Evolutionary conservation across 176 grass and related monocot genomes (phyloP), one percentile per base, ranked within the genome.

Genomic region (Triticum turgidum): DNA sequence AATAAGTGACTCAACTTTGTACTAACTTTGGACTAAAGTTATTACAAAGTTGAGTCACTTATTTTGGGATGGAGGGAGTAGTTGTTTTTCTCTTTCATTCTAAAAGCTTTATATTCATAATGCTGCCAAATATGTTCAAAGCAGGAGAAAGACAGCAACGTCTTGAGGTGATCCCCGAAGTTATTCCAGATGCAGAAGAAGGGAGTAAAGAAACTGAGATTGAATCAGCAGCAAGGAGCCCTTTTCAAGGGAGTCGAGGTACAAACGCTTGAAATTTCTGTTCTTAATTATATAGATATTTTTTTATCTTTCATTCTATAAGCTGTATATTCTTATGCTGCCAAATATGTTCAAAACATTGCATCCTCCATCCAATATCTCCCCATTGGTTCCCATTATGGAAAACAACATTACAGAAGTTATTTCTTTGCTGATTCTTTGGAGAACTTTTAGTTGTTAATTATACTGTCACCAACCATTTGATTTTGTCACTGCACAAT

Each of bases 151-250:
- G 87, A 88, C 76, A 89, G 17, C 82, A 84, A 56, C 91, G 76
- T 49, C 88, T 95, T 89, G 87, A 90, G 86, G 86, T 83, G 85
- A 73, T 95, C 61, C 91, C 93, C 25, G 65, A 81, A 86, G 87
- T 89, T 61, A 30, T 92, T 91, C 79, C 79, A 5, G 90, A 98
- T 78, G 72, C 32, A 74, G 87, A 89, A 90, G 84, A 88, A 17
- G 70, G 79, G 68, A 87, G 73, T 47, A 68, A 93, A 87, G 63
- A 81, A 20, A 87, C 34, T 41, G 63, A 91, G 82, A 18, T 61
- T 20, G 44, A 77, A 80, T 32, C 81, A 82, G 75, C 88, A 80
- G 49, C 79, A 18, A 58, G 0, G 32, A 78, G 65, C 17, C 74
- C 49, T 59, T 54, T 35, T 56, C 69, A 85, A 89, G 92, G 73